A percentile compares a stretch with the other conserved stretches of the same genome.
Evolutionary conservation across 495 filamentous ascomycete genomes (phyloP).

Genomic region (Astrocystis sublimbata): DNA sequence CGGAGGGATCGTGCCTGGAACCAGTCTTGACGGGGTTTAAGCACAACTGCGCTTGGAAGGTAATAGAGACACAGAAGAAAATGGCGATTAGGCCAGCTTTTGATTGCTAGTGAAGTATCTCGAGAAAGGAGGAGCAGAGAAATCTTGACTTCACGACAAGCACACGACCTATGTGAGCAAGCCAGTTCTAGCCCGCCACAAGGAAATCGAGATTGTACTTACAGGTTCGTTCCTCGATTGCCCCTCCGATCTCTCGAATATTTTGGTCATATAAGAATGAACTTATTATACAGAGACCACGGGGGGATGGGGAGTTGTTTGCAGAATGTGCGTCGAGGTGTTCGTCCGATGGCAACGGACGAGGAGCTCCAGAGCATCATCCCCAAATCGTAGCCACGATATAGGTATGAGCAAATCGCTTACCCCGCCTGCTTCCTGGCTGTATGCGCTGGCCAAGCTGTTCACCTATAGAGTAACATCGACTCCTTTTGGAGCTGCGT

Average conservation of each 20-base stretch:
- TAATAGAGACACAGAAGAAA: background rate
- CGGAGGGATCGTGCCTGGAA: slow-evolving; percentile 8
- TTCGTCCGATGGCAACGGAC: background rate
- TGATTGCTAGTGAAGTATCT: background rate
- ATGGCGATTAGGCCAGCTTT: background rate
- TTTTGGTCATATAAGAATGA: background rate
- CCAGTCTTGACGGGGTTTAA: background rate
- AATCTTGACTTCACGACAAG: background rate
- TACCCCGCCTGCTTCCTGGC: background rate
- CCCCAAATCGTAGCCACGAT: slow-evolving; percentile 9
- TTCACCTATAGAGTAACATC: background rate
- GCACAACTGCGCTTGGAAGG: background rate
- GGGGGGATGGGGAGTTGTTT: background rate
- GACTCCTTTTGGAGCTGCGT: background rate
- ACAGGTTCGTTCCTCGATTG: slow-evolving; percentile 1
- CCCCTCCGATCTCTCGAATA: background rate
- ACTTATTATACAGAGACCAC: background rate
- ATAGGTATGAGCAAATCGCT: background rate
- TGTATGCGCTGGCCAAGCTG: background rate
- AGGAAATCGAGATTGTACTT: background rate
- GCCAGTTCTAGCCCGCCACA: too few relatives aligned
- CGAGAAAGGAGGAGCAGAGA: background rate
- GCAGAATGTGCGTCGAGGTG: background rate
- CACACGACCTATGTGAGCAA: background rate
- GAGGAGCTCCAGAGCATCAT: too few relatives aligned